Conservation (phyloP, 805 yeast genomes). For the Metschnikowia dekortorum region DNA sequence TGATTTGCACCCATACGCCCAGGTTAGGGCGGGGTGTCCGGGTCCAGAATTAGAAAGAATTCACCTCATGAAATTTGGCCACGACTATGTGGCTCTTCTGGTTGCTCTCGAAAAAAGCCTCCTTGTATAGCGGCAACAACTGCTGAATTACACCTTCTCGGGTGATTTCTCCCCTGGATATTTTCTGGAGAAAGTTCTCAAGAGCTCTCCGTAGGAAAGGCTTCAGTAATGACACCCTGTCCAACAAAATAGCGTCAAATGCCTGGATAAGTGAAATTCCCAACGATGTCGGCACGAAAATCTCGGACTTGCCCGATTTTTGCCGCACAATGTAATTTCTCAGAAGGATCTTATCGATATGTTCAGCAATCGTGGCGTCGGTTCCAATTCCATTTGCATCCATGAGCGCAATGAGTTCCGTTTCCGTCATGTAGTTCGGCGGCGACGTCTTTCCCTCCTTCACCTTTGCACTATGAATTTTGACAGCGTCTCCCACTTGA, state of each 20-base stretch:
- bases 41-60: not conserved
- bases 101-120: slow-evolving; percentile 42
- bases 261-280: slow-evolving; percentile 90
- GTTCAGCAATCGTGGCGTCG: slow-evolving; percentile 98
- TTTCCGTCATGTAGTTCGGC: slow-evolving; percentile 82
- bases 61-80: slow-evolving; percentile 14
- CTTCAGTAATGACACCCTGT: slow-evolving; percentile 69
- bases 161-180: slow-evolving; percentile 59
- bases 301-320: slow-evolving; percentile 33
- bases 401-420: slow-evolving; percentile 90
- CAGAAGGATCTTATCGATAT: slow-evolving; percentile 71
- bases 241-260: slow-evolving; percentile 73
- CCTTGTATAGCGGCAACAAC: slow-evolving; percentile 53
- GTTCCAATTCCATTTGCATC: slow-evolving; percentile 98
- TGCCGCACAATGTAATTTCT: slow-evolving; percentile 62
- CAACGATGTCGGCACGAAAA: slow-evolving; percentile 70
- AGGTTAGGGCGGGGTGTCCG: too few species aligned
- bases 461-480: slow-evolving; percentile 54
- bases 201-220: slow-evolving; percentile 80
- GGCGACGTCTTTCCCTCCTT: slow-evolving; percentile 75
- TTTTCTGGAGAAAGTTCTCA: slow-evolving; percentile 61
- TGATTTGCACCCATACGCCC: slow-evolving; percentile 6
- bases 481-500: slow-evolving; percentile 50
- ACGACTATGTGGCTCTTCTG: slow-evolving; percentile 16
- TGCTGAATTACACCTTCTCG: slow-evolving; percentile 53